phyloP scores from a whole-genome alignment of 176 grass and related monocot genomes.

The Chloris gayana region DNA sequence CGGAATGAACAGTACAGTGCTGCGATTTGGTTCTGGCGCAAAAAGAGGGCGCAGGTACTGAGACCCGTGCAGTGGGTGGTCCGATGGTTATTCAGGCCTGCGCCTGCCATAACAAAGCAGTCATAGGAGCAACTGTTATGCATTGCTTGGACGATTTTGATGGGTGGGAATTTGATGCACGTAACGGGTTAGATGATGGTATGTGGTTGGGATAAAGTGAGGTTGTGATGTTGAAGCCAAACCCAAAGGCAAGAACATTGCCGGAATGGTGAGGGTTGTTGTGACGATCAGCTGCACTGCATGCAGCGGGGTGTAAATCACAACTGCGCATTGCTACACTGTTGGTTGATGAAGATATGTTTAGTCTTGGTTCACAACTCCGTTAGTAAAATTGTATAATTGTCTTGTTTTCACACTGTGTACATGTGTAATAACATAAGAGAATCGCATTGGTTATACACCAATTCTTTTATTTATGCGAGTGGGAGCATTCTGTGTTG shows the following conservation, averaged over 20 bases:
- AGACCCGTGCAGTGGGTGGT: slow-evolving; percentile 54
- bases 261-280: not conserved
- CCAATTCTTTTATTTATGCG: too few species aligned
- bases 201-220: not conserved
- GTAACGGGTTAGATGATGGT: not conserved
- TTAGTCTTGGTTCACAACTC: not conserved
- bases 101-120: slow-evolving; percentile 12
- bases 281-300: not conserved
- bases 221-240: not conserved
- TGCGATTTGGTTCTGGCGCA: slow-evolving; percentile 69
- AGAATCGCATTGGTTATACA: too few species aligned
- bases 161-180: not conserved
- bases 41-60: slow-evolving; percentile 59
- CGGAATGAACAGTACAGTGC: slow-evolving; percentile 71
- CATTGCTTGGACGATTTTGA: not conserved
- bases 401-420: not conserved
- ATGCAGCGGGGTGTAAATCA: not conserved
- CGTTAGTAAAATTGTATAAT: not conserved
- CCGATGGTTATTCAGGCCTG: slow-evolving; percentile 23
- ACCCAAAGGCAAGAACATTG: not conserved
- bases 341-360: not conserved
- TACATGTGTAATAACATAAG: not conserved
- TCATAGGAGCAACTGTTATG: not conserved
- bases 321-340: not conserved
- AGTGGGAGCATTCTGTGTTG: too few species aligned